phyloP scores from a whole-genome alignment of 2,329 filamentous ascomycete genomes.

The Alternaria burnsii region DNA sequence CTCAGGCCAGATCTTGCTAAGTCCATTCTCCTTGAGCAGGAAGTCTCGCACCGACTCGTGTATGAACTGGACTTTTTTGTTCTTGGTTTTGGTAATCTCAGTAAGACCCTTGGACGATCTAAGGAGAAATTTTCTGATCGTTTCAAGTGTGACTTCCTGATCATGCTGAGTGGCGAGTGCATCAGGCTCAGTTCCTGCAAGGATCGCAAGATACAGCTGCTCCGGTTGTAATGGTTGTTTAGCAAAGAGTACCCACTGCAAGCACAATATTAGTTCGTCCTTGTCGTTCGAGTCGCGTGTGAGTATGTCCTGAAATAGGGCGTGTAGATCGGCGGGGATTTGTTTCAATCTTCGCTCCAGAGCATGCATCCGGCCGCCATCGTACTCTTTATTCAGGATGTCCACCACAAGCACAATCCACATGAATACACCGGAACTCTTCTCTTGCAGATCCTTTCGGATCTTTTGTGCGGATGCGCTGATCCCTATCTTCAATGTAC shows the following conservation, averaged over 20 bases:
- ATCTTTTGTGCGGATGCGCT: slow-evolving; percentile 32
- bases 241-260: slow-evolving; percentile 33
- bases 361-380: slow-evolving; percentile 37
- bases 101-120: slow-evolving; percentile 36
- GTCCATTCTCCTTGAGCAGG: slow-evolving; percentile 50
- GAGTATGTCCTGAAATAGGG: slow-evolving; percentile 5
- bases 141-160: slow-evolving; percentile 19
- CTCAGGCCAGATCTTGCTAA: slow-evolving; percentile 44
- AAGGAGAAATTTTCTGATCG: slow-evolving; percentile 29
- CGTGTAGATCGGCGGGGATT: not conserved
- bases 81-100: slow-evolving; percentile 25
- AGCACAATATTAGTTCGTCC: slow-evolving; percentile 20
- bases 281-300: slow-evolving; percentile 52
- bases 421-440: slow-evolving; percentile 56
- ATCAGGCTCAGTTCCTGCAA: slow-evolving; percentile 17
- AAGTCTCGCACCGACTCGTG: slow-evolving; percentile 50
- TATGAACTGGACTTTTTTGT: slow-evolving; percentile 42
- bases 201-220: slow-evolving; percentile 27
- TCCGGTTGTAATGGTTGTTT: slow-evolving; percentile 22
- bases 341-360: not conserved
- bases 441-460: slow-evolving; percentile 43
- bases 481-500: slow-evolving; percentile 32
- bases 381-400: slow-evolving; percentile 57
- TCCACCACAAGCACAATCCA: slow-evolving; percentile 45
- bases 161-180: slow-evolving; percentile 21